Evolutionary conservation across 2,329 filamentous ascomycete genomes (phyloP), one percentile per base, ranked within the genome.

Genomic region (Hymenoscyphus fructigenus): DNA sequence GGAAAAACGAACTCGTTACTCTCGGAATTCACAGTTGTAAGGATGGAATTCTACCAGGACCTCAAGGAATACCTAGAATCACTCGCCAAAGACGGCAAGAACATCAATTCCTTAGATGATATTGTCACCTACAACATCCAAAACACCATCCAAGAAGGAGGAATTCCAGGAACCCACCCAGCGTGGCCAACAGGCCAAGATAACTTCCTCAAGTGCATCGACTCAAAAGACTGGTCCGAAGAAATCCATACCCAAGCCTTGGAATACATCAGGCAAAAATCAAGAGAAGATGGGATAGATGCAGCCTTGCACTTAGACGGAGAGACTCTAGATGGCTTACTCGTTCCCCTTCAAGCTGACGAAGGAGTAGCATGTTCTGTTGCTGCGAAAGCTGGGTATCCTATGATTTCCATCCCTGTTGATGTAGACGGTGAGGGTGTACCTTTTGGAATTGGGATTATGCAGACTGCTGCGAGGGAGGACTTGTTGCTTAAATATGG

Each of bases 351-450:
- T 29, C 53, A 56, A 28, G 23, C 88, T 0, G 86, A 90, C 71
- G 87, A 89, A 2, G 89, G 83, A 0, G 88, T 91, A 74, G 84
- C 85, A 3, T 86, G 86, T 67, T 86, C 91, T 76, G 84, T 91
- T 65, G 87, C 89, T 0, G 90, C 91, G 0, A 89, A 92, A 76
- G 91, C 90, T 5, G 89, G 90, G 0, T 93, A 92, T 72, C 90
- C 90, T 0, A 82, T 91, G 73, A 81, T 92, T 60, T 91, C 89
- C 0, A 74, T 93, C 0, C 90, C 90, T 0, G 87, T 83, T 0
- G 87, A 87, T 1, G 78, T 86, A 68, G 69, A 76, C 9, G 77
- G 74, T 14, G 83, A 81, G 3, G 84, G 85, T 6, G 87, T 89
- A 84, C 85, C 85, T 0, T 87, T 86, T 67, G 86, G 86, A 1